Evolutionary conservation across 2,329 filamentous ascomycete species (phyloP).

Genomic region (Cordyceps tenuipes): DNA sequence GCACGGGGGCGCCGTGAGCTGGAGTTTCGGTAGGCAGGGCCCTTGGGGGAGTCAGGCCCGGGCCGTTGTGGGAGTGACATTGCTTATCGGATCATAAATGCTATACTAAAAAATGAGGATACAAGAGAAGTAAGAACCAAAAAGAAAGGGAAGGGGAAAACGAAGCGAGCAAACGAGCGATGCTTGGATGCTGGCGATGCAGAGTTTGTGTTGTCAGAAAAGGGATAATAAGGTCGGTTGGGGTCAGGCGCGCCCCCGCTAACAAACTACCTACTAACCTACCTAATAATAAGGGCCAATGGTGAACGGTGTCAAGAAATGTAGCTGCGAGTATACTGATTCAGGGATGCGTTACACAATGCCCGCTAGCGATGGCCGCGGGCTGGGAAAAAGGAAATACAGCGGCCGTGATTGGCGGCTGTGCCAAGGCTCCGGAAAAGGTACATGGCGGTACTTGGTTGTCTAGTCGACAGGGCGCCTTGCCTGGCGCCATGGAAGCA

Average conservation of each 20-base stretch:
- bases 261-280: no score
- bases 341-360: neutral
- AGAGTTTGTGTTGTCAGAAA: conserved; percentile 12
- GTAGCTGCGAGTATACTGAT: neutral
- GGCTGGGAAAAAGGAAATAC: conserved; percentile 1
- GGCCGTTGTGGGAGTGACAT: conserved; percentile 11
- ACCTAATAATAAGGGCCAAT: no score
- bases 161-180: conserved; percentile 8
- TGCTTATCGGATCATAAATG: neutral
- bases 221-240: neutral
- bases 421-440: neutral
- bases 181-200: conserved; percentile 5
- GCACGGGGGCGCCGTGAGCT: conserved; percentile 2
- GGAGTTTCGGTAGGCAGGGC: conserved; percentile 6
- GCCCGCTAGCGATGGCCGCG: neutral
- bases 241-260: neutral
- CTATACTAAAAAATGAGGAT: neutral
- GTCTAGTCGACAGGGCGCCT: neutral
- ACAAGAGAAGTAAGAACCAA: neutral
- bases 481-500: neutral
- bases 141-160: neutral
- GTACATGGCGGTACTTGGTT: conserved; percentile 7
- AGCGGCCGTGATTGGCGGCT: neutral
- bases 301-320: neutral
- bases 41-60: conserved; percentile 2